Conservation (phyloP, 805 yeast genomes). For the Teunomyces panamensis region DNA sequence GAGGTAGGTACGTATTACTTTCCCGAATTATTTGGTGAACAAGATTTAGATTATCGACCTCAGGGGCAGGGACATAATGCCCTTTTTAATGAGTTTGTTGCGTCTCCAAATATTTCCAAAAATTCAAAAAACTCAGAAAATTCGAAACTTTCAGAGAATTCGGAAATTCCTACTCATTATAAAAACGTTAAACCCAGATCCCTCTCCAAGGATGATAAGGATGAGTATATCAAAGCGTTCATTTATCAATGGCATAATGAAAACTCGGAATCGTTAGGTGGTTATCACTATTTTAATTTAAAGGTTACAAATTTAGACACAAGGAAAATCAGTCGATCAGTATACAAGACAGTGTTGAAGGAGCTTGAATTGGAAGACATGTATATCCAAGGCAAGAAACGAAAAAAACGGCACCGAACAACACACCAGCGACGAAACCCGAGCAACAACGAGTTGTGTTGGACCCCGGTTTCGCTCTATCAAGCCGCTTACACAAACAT, state of each 20-base stretch:
- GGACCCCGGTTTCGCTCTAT: constrained; percentile 33
- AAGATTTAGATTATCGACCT: neutral
- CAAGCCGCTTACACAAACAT: constrained; percentile 29
- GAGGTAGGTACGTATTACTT: neutral
- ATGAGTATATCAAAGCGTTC: neutral
- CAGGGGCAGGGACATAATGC: neutral
- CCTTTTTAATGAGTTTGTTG: neutral
- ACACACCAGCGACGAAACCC: constrained; percentile 7
- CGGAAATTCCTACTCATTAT: neutral
- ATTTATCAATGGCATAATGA: constrained; percentile 3
- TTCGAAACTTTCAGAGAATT: neutral
- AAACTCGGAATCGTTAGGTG: neutral
- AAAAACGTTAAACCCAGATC: neutral
- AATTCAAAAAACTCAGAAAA: neutral
- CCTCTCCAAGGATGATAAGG: neutral
- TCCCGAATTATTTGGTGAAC: neutral
- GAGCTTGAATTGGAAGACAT: constrained; percentile 16
- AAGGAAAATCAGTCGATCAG: constrained; percentile 10
- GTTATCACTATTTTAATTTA: constrained; percentile 1
- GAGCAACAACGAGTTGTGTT: constrained; percentile 8
- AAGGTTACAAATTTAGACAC: constrained; percentile 7
- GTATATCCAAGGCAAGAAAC: constrained; percentile 4
- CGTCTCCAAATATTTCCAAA: neutral
- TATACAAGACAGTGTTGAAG: constrained; percentile 10
- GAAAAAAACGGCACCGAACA: neutral